Evolutionary conservation across 805 yeast species (phyloP), one percentile per base, ranked within the genome.

Genomic region (Candida corydali): DNA sequence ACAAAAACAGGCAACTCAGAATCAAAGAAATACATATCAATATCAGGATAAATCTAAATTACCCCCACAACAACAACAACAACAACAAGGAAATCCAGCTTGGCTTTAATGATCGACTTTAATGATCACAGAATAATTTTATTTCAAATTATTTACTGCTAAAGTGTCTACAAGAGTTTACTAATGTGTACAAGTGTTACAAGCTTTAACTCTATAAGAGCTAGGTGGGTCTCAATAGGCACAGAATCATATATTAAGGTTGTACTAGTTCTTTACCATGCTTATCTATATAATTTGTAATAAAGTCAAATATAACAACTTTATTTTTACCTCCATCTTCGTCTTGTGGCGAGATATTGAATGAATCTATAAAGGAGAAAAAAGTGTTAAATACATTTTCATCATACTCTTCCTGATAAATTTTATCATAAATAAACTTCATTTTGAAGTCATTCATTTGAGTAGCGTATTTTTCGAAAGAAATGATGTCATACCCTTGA

Each of bases 371-470:
- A 56, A 86, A 91, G 30, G 85, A 84, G 60, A 86, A 93, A 55
- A 93, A 91, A 1, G 95, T 95, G 45, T 87, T 81, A 64, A 86
- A 89, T 3, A 82, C 83, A 52, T 88, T 86, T 51, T 88, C 97
- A 51, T 78, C 77, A 30, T 77, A 82, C 59, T 93, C 98, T 61
- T 89, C 96, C 29, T 76, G 79, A 54, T 91, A 91, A 41, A 93
- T 88, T 59, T 88, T 86, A 52, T 89, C 96, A 57, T 93, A 93
- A 45, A 93, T 91, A 59, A 73, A 81, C 56, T 81, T 82, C 77
- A 76, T 78, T 66, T 93, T 93, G 71, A 93, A 91, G 1, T 66
- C 85, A 43, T 83, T 84, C 79, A 93, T 88, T 50, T 84, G 80
- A 15, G 66, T 62, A 41, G 75, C 75, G 57, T 73, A 86, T 38